A percentile compares a stretch with the other conserved stretches of the same genome.
Evolutionary conservation across 2,329 filamentous ascomycete genomes (phyloP).

Genomic region (Sporothrix phasma): DNA sequence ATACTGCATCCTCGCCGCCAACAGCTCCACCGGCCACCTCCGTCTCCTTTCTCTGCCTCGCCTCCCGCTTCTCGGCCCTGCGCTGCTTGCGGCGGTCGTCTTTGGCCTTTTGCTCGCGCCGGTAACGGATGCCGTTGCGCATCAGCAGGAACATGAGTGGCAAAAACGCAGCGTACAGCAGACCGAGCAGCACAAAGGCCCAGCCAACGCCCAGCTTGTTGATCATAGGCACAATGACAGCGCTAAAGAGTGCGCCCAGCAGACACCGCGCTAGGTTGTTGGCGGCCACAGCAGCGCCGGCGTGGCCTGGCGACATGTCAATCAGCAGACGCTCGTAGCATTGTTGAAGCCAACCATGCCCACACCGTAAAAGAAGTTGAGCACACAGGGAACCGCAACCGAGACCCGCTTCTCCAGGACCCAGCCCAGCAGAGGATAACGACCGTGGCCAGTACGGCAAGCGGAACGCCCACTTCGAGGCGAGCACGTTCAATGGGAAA

Average conservation of each 20-base stretch:
- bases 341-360: slow-evolving; percentile 47
- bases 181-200: slow-evolving; percentile 36
- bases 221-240: slow-evolving; percentile 43
- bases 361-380: slow-evolving; percentile 38
- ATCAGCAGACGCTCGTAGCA: slow-evolving; percentile 42
- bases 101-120: slow-evolving; percentile 19
- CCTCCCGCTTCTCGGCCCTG: neutral
- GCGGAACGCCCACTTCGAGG: slow-evolving; percentile 39
- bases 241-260: slow-evolving; percentile 43
- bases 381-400: slow-evolving; percentile 38
- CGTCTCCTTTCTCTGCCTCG: neutral
- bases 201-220: slow-evolving; percentile 35
- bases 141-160: slow-evolving; percentile 34
- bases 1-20: neutral
- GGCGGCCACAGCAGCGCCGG: slow-evolving; percentile 45
- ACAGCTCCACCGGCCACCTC: neutral
- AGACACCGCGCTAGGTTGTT: slow-evolving; percentile 48
- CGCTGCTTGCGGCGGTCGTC: neutral
- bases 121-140: slow-evolving; percentile 35
- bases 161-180: slow-evolving; percentile 32
- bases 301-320: slow-evolving; percentile 43
- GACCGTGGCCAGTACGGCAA: slow-evolving; percentile 40
- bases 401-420: slow-evolving; percentile 33
- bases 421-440: slow-evolving; percentile 43
- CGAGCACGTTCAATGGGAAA: slow-evolving; percentile 45